These are phyloP conservation scores for Magnolia kwangsiensis DNA, from an alignment of 164 flowering plant genomes.

Conservation along the genomic window DNA sequence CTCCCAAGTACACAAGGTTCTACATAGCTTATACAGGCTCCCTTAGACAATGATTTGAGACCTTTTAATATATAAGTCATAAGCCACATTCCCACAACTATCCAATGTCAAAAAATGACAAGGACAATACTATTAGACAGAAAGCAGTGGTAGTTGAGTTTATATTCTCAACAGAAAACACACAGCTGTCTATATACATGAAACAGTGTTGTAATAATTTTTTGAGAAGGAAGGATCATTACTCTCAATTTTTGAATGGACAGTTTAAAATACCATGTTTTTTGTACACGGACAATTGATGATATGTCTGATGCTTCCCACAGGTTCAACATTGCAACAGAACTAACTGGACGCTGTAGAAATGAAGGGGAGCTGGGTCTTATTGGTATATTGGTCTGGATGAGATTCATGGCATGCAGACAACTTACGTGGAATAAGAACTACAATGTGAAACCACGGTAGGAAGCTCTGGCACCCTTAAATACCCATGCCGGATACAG, in stretches of 20 bases:
- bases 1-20: too few relatives aligned
- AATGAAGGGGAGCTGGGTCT: constrained; percentile 28
- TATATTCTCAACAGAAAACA: too few relatives aligned
- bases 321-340: constrained; percentile 32
- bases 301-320: neutral
- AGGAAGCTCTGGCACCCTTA: neutral
- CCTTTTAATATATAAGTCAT: too few relatives aligned
- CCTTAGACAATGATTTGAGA: too few relatives aligned
- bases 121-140: too few relatives aligned
- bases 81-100: too few relatives aligned
- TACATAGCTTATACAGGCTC: too few relatives aligned
- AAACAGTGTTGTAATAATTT: neutral
- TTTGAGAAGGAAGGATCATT: neutral
- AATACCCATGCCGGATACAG: neutral
- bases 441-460: constrained; percentile 34
- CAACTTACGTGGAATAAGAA: constrained; percentile 33
- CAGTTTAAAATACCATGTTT: neutral
- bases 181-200: too few relatives aligned
- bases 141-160: too few relatives aligned
- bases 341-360: constrained; percentile 21
- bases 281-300: neutral
- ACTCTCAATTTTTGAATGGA: neutral
- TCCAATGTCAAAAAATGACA: too few relatives aligned
- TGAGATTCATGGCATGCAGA: constrained; percentile 31
- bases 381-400: constrained; percentile 29